Evolutionary conservation across 371 early-diverging fungal genomes (phyloP).

Genomic region (Mortierella sp.): DNA sequence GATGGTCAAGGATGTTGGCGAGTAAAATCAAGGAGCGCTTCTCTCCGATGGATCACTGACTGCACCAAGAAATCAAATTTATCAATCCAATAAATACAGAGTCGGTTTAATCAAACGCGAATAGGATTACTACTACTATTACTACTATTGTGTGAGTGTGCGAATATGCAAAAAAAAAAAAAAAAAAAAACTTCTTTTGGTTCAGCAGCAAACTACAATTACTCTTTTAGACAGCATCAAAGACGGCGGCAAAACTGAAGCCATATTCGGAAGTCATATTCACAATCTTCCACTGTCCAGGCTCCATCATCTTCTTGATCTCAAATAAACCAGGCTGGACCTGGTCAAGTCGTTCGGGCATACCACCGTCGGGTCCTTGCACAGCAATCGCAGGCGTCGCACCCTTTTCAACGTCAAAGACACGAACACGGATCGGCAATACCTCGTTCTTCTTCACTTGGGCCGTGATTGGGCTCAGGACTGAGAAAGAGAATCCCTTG

Average conservation of each 20-base stretch:
- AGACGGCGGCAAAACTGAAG: conserved; percentile 51
- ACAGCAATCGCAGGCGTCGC: conserved; percentile 39
- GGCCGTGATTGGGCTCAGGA: conserved; percentile 42
- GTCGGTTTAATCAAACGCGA: too few relatives aligned
- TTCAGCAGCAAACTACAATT: neutral
- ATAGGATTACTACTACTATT: too few relatives aligned
- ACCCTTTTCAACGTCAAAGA: conserved; percentile 44
- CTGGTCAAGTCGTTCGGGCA: conserved; percentile 44
- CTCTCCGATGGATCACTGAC: too few relatives aligned
- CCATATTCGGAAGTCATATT: conserved; percentile 53
- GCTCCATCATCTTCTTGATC: conserved; percentile 23
- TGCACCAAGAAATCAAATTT: too few relatives aligned
- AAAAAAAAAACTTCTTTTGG: too few relatives aligned
- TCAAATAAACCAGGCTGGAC: conserved; percentile 44
- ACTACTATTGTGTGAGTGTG: too few relatives aligned
- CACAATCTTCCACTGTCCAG: conserved; percentile 51
- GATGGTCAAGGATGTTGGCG: conserved; percentile 48
- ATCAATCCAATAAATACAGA: too few relatives aligned
- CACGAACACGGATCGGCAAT: conserved; percentile 40
- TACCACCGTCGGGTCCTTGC: conserved; percentile 45
- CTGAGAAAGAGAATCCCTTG: conserved; percentile 51
- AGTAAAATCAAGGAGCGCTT: conserved; percentile 3
- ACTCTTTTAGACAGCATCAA: conserved; percentile 40
- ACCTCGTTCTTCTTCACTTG: conserved; percentile 39
- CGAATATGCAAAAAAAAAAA: too few relatives aligned